phyloP scores from a whole-genome alignment of 2,329 filamentous ascomycete genomes.

The Sporothrix schenckii region DNA sequence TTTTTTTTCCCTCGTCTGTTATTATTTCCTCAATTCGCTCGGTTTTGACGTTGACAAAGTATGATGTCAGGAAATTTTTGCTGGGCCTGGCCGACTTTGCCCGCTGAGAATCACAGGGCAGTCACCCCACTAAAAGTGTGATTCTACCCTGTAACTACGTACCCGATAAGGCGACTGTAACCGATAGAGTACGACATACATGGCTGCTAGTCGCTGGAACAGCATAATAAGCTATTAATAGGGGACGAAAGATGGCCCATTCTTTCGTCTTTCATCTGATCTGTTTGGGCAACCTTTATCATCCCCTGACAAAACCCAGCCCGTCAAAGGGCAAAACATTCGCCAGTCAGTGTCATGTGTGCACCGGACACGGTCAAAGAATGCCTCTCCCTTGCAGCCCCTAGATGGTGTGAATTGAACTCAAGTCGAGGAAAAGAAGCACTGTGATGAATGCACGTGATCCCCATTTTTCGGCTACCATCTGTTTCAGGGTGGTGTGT shows the following conservation, averaged over 20 bases:
- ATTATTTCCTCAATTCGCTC: background rate
- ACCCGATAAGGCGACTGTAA: background rate
- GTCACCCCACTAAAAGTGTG: conserved; percentile 18
- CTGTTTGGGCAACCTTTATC: background rate
- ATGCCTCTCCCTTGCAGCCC: background rate
- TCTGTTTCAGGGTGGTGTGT: conserved; percentile 23
- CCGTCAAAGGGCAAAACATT: no score
- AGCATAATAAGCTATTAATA: conserved; percentile 4
- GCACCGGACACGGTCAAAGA: background rate
- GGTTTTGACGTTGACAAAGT: background rate
- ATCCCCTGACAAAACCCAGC: no score
- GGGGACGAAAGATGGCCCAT: background rate
- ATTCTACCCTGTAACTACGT: background rate
- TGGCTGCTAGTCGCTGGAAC: conserved; percentile 9
- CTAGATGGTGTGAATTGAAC: background rate
- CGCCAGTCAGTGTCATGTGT: conserved; percentile 6
- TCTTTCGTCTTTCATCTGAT: background rate
- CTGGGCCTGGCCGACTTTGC: conserved; percentile 17
- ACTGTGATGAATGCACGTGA: conserved; percentile 10
- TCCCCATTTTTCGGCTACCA: background rate
- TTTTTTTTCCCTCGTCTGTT: background rate
- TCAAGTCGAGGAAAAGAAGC: background rate
- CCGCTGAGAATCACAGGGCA: conserved; percentile 16
- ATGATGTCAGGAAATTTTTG: conserved; percentile 16
- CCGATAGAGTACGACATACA: background rate